phyloP scores from a whole-genome alignment of 352 stramenopile species.

The Phytophthora lateralis region DNA sequence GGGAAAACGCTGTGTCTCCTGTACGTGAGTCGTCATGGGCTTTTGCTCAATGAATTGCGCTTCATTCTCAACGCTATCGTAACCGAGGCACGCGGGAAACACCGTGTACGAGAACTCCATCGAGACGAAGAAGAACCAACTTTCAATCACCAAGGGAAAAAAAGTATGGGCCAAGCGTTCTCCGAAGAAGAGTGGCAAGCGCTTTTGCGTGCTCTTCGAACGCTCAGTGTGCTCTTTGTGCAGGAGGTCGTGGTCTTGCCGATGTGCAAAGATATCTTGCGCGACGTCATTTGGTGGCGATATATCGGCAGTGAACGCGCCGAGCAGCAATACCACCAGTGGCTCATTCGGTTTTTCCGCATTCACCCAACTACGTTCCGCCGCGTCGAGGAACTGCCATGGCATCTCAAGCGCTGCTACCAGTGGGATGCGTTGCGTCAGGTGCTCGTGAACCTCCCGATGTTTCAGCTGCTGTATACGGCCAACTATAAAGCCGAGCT shows the following conservation, averaged over 20 bases:
- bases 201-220: constrained; percentile 70
- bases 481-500: constrained; percentile 90
- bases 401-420: constrained; percentile 92
- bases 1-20: constrained; percentile 83
- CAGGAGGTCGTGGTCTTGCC: constrained; percentile 89
- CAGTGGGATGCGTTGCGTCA: constrained; percentile 88
- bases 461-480: constrained; percentile 93
- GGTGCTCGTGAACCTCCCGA: constrained; percentile 89
- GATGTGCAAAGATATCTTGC: constrained; percentile 87
- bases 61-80: constrained; percentile 75
- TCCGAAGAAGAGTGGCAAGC: constrained; percentile 73
- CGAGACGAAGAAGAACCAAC: constrained; percentile 5
- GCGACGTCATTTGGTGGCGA: constrained; percentile 88
- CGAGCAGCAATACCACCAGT: constrained; percentile 80
- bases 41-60: constrained; percentile 87
- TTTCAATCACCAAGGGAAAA: constrained; percentile 23
- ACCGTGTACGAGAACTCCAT: constrained; percentile 26
- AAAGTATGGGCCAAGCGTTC: constrained; percentile 51
- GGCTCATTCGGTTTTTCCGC: constrained; percentile 85
- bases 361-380: constrained; percentile 83
- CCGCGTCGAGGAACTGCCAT: constrained; percentile 90
- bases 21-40: constrained; percentile 89
- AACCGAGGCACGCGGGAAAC: constrained; percentile 40
- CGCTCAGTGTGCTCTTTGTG: constrained; percentile 79
- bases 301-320: constrained; percentile 79